These are phyloP conservation scores for Yamadazyma friedrichii DNA, from an alignment of 1,139 yeast species.

Conservation along the genomic window DNA sequence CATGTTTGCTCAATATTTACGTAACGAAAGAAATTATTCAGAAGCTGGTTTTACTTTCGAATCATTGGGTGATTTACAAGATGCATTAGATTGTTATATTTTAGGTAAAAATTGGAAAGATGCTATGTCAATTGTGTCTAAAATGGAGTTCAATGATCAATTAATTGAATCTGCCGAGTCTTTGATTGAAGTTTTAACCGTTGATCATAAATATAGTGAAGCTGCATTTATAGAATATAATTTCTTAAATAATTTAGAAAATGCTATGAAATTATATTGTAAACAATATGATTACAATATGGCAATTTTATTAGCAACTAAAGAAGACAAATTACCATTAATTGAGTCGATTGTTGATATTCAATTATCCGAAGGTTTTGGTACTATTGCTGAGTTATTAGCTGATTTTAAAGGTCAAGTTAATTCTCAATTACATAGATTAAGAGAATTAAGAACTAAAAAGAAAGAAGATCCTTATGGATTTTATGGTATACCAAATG, in stretches of 20 bases:
- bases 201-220: conserved; percentile 71
- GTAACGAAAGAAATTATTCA: conserved; percentile 50
- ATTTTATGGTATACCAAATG: conserved; percentile 62
- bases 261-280: conserved; percentile 67
- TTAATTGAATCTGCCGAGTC: conserved; percentile 49
- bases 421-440: conserved; percentile 75
- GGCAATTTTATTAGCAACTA: conserved; percentile 66
- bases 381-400: conserved; percentile 77
- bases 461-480: conserved; percentile 82
- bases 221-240: conserved; percentile 79
- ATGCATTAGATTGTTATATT: conserved; percentile 70
- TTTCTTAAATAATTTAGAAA: conserved; percentile 59
- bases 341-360: conserved; percentile 64
- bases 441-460: conserved; percentile 81
- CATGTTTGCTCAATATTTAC: conserved; percentile 62
- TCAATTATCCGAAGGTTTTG: conserved; percentile 84
- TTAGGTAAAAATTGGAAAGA: conserved; percentile 81
- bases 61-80: conserved; percentile 51
- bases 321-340: conserved; percentile 42
- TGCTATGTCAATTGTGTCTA: conserved; percentile 62
- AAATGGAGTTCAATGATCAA: conserved; percentile 32
- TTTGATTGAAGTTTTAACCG: conserved; percentile 59
- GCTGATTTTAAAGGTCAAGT: conserved; percentile 91
- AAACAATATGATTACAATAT: conserved; percentile 73
- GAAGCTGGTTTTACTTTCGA: conserved; percentile 85